phyloP scores from a whole-genome alignment of 306 rosid genomes.

The Fragaria nilgerrensis region DNA sequence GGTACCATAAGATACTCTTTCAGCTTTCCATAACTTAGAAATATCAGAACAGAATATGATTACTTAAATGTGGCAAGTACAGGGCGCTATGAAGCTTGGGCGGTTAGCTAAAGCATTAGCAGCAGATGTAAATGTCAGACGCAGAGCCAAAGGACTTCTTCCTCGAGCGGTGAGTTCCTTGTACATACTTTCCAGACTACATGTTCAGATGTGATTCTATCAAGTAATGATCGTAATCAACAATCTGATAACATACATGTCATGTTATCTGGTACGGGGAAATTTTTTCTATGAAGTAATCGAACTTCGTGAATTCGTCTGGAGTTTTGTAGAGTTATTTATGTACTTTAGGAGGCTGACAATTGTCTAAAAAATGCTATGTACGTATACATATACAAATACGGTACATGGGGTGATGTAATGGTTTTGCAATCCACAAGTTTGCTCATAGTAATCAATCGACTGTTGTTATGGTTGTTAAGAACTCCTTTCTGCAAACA shows the following conservation, averaged over 20 bases:
- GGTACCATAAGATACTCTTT: conserved; percentile 43
- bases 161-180: conserved; percentile 70
- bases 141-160: conserved; percentile 92
- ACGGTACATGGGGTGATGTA: neutral
- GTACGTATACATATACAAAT: neutral
- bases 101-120: conserved; percentile 81
- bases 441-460: neutral
- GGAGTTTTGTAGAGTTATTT: neutral
- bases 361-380: neutral
- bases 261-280: neutral
- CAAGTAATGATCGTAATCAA: too few relatives aligned
- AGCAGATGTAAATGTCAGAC: conserved; percentile 81
- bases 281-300: too few relatives aligned
- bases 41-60: conserved; percentile 21
- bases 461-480: conserved; percentile 2
- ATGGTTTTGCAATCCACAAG: neutral
- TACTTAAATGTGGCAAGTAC: conserved; percentile 29
- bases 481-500: conserved; percentile 18
- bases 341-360: neutral
- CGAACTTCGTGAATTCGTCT: neutral
- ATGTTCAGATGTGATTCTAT: neutral
- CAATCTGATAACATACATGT: neutral
- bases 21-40: conserved; percentile 26
- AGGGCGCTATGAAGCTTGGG: conserved; percentile 85
- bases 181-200: conserved; percentile 3